Conservation (phyloP, 2,329 filamentous ascomycete genomes). For the Penicillium janthinellum region DNA sequence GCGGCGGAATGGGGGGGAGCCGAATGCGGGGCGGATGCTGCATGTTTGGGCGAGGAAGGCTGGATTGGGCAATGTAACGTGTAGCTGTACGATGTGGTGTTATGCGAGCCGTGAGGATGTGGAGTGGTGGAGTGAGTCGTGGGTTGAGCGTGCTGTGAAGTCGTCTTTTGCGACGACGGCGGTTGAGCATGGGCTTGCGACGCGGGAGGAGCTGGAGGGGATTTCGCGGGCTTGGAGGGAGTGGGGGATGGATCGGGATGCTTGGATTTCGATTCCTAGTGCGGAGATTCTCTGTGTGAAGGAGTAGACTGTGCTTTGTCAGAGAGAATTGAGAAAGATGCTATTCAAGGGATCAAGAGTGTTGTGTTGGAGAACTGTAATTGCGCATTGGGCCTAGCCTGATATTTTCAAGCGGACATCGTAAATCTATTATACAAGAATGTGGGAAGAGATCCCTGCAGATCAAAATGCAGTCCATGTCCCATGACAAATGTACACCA, state of each 20-base stretch:
- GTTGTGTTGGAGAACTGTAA: background rate
- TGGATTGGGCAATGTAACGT: conserved; percentile 28
- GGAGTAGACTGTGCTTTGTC: conserved; percentile 48
- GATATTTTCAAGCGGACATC: background rate
- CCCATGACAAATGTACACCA: background rate
- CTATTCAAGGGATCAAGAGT: background rate
- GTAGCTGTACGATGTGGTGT: conserved; percentile 32
- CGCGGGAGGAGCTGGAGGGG: conserved; percentile 30
- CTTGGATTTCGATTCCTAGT: conserved; percentile 34
- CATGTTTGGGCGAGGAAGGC: conserved; percentile 35
- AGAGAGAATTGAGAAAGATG: background rate
- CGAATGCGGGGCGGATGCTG: conserved; percentile 27
- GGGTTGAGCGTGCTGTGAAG: conserved; percentile 29
- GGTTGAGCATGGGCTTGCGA: conserved; percentile 31
- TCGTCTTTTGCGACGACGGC: conserved; percentile 31
- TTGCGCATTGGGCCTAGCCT: background rate
- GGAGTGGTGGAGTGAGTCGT: conserved; percentile 31
- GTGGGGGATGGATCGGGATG: conserved; percentile 35
- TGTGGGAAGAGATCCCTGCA: background rate
- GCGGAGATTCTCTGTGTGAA: conserved; percentile 37
- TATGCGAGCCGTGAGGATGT: conserved; percentile 32
- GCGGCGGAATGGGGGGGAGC: conserved; percentile 34
- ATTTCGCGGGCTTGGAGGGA: conserved; percentile 34
- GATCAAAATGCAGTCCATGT: background rate
- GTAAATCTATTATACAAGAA: conserved; percentile 9